Conservation (phyloP, 1,284 basidiomycete genomes). For the Leccinum pachyderme region DNA sequence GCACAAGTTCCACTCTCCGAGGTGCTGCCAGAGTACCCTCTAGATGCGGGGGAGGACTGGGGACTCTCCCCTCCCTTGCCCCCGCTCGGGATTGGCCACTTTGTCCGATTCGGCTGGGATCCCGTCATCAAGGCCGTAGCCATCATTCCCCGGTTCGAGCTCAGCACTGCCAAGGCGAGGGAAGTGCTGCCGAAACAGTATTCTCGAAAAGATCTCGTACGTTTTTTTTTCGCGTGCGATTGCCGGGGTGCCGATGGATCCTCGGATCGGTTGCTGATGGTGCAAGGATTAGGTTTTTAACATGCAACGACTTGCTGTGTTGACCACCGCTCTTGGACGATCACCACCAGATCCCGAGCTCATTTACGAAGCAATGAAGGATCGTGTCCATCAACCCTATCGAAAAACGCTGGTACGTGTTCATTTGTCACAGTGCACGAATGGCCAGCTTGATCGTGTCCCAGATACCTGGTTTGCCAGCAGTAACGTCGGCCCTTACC, state of each 20-base stretch:
- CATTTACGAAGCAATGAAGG: constrained; percentile 99
- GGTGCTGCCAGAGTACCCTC: constrained; percentile 95
- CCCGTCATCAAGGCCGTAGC: constrained; percentile 88
- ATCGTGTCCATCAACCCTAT: constrained; percentile 97
- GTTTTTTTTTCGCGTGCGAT: constrained; percentile 26
- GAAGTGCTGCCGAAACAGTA: constrained; percentile 85
- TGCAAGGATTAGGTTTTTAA: constrained; percentile 81
- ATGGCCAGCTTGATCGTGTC: neutral
- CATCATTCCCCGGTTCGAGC: constrained; percentile 94
- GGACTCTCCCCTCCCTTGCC: constrained; percentile 86
- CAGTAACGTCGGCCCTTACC: constrained; percentile 86
- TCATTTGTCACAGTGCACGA: neutral
- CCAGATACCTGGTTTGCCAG: constrained; percentile 92
- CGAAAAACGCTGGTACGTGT: constrained; percentile 75
- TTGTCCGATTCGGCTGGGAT: constrained; percentile 89
- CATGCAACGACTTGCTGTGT: constrained; percentile 94
- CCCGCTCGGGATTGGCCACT: constrained; percentile 92
- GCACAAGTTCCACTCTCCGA: constrained; percentile 93
- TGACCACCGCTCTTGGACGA: constrained; percentile 91
- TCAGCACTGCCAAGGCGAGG: constrained; percentile 94
- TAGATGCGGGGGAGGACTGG: constrained; percentile 90
- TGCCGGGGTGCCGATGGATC: neutral
- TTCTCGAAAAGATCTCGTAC: constrained; percentile 87
- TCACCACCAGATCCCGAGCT: constrained; percentile 90
- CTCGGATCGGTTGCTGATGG: neutral